These are phyloP conservation scores for Holtermanniella nyarrowii DNA, from an alignment of 768 basidiomycete species.

Conservation along the genomic window DNA sequence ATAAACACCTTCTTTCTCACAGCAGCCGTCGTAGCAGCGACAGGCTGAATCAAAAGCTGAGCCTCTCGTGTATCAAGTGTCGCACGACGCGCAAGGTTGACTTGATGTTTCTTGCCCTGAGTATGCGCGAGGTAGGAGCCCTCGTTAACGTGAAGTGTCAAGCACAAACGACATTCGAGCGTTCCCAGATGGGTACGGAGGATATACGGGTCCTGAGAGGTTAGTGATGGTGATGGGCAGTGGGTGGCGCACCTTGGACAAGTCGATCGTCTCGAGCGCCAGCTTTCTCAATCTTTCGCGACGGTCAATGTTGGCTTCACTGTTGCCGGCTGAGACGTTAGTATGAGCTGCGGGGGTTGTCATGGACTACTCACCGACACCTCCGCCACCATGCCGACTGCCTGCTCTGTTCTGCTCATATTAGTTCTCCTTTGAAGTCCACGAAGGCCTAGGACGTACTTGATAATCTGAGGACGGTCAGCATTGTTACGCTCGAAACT, in stretches of 20 bases:
- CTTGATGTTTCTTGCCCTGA: slow-evolving; percentile 99
- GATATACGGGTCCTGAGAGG: slow-evolving; percentile 81
- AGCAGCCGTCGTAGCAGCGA: slow-evolving; percentile 43
- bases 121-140: slow-evolving; percentile 98
- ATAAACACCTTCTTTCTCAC: slow-evolving; percentile 89
- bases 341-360: neutral
- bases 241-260: neutral
- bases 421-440: neutral
- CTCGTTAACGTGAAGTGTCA: slow-evolving; percentile 98
- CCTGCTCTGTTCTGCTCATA: slow-evolving; percentile 36
- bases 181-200: slow-evolving; percentile 97
- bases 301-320: slow-evolving; percentile 89
- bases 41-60: slow-evolving; percentile 60
- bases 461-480: slow-evolving; percentile 21
- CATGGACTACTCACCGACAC: slow-evolving; percentile 28
- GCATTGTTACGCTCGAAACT: neutral
- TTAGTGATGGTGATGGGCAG: too few relatives aligned
- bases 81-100: slow-evolving; percentile 90
- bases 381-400: slow-evolving; percentile 39
- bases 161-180: slow-evolving; percentile 91
- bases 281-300: slow-evolving; percentile 90
- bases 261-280: slow-evolving; percentile 82
- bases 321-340: slow-evolving; percentile 57
- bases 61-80: slow-evolving; percentile 95
- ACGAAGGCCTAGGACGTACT: slow-evolving; percentile 12